These are phyloP conservation scores for Alternaria conjuncta DNA, from an alignment of 2,329 filamentous ascomycete species.

Conservation along the genomic window DNA sequence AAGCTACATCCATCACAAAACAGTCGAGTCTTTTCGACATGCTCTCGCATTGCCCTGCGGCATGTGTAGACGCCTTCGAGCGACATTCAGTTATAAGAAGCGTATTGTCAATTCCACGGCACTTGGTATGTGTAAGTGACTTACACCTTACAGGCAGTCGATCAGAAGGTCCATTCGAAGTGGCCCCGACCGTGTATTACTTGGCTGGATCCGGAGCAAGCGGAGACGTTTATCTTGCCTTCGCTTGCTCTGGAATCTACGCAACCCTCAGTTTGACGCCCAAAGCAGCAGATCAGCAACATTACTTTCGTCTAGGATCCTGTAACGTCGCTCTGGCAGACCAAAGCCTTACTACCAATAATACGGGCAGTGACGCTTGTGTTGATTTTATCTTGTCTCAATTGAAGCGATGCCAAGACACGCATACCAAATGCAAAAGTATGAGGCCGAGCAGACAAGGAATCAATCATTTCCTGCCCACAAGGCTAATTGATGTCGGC, in stretches of 20 bases:
- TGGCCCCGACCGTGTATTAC: background rate
- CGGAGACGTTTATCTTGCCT: too few species aligned
- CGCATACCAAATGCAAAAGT: background rate
- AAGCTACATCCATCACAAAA: too few species aligned
- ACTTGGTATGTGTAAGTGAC: background rate
- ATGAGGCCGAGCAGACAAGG: background rate
- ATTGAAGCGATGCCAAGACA: background rate
- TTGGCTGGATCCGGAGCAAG: too few species aligned
- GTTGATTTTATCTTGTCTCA: background rate
- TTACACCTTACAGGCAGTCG: background rate
- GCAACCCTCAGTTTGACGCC: too few species aligned
- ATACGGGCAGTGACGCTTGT: background rate
- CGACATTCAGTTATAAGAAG: rapidly evolving
- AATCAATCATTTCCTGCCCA: background rate
- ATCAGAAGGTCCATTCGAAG: background rate
- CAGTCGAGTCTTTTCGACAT: background rate
- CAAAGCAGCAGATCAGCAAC: too few species aligned
- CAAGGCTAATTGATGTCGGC: background rate
- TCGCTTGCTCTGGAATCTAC: too few species aligned
- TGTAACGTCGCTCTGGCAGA: too few species aligned
- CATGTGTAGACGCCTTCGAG: background rate
- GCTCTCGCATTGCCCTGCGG: background rate
- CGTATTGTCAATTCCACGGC: background rate
- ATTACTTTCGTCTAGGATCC: too few species aligned
- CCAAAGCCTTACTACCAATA: background rate